A percentile compares a stretch with the other conserved stretches of the same genome.
Conservation (phyloP, 1,139 yeast species). For the Sugiyamaella grinbergsii region DNA sequence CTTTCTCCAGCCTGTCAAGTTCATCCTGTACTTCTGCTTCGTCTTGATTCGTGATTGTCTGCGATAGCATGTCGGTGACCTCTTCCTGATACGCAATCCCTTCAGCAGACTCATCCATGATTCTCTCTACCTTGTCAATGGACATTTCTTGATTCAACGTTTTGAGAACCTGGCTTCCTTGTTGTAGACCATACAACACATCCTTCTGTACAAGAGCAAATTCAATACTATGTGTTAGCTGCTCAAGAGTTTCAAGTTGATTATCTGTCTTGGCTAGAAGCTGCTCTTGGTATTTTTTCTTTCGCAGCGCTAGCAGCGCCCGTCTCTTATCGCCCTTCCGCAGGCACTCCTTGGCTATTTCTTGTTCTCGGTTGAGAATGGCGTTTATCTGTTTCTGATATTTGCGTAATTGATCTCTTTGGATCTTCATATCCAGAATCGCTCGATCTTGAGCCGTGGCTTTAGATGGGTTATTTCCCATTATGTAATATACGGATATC, state of each 20-base stretch:
- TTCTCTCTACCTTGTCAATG: slow-evolving; percentile 73
- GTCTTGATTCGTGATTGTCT: slow-evolving; percentile 53
- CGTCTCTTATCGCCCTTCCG: slow-evolving; percentile 54
- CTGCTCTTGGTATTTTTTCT: slow-evolving; percentile 79
- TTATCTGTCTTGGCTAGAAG: slow-evolving; percentile 67
- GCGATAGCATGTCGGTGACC: slow-evolving; percentile 50
- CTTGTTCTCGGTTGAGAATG: slow-evolving; percentile 59
- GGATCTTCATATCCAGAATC: slow-evolving; percentile 79
- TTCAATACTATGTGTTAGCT: slow-evolving; percentile 59
- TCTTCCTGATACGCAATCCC: slow-evolving; percentile 76
- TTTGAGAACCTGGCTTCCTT: slow-evolving; percentile 75
- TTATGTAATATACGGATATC: too few species aligned
- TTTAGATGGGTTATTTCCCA: slow-evolving; percentile 48
- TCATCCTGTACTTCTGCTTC: slow-evolving; percentile 72
- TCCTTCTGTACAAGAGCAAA: slow-evolving; percentile 87
- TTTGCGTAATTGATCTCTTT: slow-evolving; percentile 79
- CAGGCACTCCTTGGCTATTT: slow-evolving; percentile 60
- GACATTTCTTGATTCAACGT: slow-evolving; percentile 77
- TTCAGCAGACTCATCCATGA: slow-evolving; percentile 83
- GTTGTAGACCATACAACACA: slow-evolving; percentile 73
- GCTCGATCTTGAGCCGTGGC: slow-evolving; percentile 86
- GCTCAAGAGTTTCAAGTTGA: slow-evolving; percentile 76
- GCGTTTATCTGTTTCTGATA: slow-evolving; percentile 64
- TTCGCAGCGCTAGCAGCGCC: slow-evolving; percentile 72
- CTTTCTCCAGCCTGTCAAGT: slow-evolving; percentile 53